phyloP scores from a whole-genome alignment of 352 stramenopile species.

The Phytophthora tubulina region DNA sequence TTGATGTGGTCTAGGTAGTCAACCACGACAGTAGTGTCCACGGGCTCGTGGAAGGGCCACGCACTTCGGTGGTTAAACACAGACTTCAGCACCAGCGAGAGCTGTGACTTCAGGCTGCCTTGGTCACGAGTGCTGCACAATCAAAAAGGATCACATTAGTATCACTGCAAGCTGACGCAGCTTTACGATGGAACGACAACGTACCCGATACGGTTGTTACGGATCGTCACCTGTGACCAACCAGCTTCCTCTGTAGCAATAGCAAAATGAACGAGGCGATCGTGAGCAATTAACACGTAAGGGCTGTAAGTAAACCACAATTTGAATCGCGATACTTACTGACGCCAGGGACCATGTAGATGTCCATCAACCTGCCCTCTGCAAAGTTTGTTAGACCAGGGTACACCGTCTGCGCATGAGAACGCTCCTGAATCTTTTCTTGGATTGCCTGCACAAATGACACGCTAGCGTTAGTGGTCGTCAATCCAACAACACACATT shows the following conservation, averaged over 20 bases:
- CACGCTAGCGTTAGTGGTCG: conserved; percentile 6
- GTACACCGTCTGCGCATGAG: conserved; percentile 78
- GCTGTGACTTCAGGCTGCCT: conserved; percentile 84
- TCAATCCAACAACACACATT: not conserved
- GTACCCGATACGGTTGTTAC: conserved; percentile 88
- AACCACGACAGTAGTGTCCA: conserved; percentile 94
- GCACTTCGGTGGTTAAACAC: conserved; percentile 95
- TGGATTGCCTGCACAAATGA: conserved; percentile 69
- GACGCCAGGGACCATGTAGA: conserved; percentile 89
- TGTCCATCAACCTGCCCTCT: conserved; percentile 85
- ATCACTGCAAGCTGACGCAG: conserved; percentile 2
- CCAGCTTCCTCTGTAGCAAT: conserved; percentile 77
- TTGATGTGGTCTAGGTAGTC: conserved; percentile 98
- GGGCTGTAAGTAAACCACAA: not conserved
- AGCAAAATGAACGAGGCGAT: conserved; percentile 1
- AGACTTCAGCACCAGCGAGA: conserved; percentile 91
- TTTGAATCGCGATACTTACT: conserved; percentile 58
- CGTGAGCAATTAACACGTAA: conserved; percentile 2
- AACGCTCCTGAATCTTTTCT: conserved; percentile 85
- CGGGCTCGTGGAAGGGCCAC: conserved; percentile 98
- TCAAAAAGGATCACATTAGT: not conserved
- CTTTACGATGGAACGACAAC: conserved; percentile 6
- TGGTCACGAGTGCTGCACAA: conserved; percentile 70
- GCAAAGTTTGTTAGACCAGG: conserved; percentile 76
- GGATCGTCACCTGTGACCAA: conserved; percentile 86